Base-by-base conservation (phyloP, 78 protist species). In the Dictyostelium citrinum region DNA sequence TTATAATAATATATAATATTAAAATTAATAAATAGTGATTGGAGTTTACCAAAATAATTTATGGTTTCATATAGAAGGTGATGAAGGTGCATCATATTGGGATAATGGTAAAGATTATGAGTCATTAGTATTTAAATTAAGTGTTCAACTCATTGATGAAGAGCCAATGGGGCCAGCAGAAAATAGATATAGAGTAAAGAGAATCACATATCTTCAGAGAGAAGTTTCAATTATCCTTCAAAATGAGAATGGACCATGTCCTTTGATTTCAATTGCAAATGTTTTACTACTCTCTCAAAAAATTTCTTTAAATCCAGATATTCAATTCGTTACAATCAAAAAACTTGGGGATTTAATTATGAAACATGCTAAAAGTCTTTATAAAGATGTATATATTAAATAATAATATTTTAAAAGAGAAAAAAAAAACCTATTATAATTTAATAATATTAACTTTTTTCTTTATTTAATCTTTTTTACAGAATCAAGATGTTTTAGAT, bases 161-260 rank as follows among this genome's bases (percentile, higher is more conserved):
- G 41, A 35, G 24, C 68, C 68, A 49, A 29, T 39, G 2, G 37
- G 60, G 58, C 83, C 79, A 17, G 27, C 24, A 2, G 67, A 35
- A 79, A 72, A 58, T 68, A 45, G 70, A 88, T 88, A 88, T 67
- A 76, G 82, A 67, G 93, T 88, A 35, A 88, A 88, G 27, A 88
- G 85, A 78, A 67, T 88, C 20, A 46, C 11, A 0, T 88, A 88
- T 49, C 68, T 39, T 8, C 39, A 31, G 45, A 88, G 35, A 67
- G 80, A 58, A 7, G 82, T 76, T 17, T 77, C 79, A 7, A 88
- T 88, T 20, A 82, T 88, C 14, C 41, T 88, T 6, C 93, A 88
- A 78, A 88, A 88, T 79, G 93, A 88, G 71, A 88, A 88, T 68
- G 93, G 93, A 46, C 93, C 93, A 68, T 88, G 93, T 78, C 93